Percentiles rank a stretch among this genome's conserved stretches.
Evolutionary conservation across 371 early-diverging fungal species (phyloP).

Genomic region (Mycotypha africana): DNA sequence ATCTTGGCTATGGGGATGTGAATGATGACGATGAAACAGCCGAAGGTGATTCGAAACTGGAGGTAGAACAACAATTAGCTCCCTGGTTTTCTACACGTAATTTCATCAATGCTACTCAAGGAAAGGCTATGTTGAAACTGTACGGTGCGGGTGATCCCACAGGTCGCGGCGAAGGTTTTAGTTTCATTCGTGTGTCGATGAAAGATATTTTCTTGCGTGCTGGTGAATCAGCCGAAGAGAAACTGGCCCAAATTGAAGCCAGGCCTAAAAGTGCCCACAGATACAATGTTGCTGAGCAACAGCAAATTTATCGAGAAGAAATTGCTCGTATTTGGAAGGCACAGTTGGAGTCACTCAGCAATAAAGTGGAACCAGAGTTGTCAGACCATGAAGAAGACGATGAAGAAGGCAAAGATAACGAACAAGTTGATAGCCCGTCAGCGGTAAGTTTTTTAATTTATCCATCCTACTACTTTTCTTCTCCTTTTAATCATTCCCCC

Average conservation of each 20-base stretch:
- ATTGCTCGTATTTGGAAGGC: constrained; percentile 93
- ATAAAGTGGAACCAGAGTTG: constrained; percentile 41
- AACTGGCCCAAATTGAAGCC: constrained; percentile 77
- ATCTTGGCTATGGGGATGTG: constrained; percentile 81
- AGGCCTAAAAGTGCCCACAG: constrained; percentile 83
- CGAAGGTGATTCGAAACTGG: constrained; percentile 68
- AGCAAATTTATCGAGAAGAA: constrained; percentile 91
- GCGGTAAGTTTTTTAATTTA: constrained; percentile 26
- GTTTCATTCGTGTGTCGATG: constrained; percentile 95
- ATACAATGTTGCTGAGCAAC: constrained; percentile 94
- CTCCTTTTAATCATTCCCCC: too few relatives aligned
- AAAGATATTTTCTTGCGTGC: constrained; percentile 94
- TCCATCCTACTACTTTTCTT: too few relatives aligned
- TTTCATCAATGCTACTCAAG: constrained; percentile 88
- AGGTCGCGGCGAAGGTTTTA: constrained; percentile 97
- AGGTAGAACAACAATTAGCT: constrained; percentile 92
- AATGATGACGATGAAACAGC: constrained; percentile 62
- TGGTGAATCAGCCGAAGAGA: constrained; percentile 82
- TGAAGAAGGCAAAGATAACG: constrained; percentile 31
- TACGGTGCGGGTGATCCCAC: constrained; percentile 97
- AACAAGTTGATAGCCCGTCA: constrained; percentile 27
- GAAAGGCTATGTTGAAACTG: constrained; percentile 91
- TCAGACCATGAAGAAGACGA: constrained; percentile 51
- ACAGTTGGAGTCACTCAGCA: constrained; percentile 71
- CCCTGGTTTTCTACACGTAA: constrained; percentile 98